These are phyloP conservation scores for Monosporascus sp. DNA, from an alignment of 2,329 filamentous ascomycete genomes.

Conservation along the genomic window DNA sequence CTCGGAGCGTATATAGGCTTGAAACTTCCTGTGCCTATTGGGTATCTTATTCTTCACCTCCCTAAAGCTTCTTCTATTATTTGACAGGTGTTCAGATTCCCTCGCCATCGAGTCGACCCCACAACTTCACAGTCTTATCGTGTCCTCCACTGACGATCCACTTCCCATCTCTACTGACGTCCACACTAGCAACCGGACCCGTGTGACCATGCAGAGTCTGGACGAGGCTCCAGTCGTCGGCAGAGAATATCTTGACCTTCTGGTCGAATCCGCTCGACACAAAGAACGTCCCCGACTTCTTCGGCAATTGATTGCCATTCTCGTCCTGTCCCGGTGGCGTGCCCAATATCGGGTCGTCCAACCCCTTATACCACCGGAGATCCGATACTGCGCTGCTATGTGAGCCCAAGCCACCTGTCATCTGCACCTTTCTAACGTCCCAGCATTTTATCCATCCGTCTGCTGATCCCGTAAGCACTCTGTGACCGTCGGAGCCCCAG, in stretches of 20 bases:
- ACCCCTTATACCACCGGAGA: slow-evolving; percentile 87
- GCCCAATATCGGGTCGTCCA: slow-evolving; percentile 66
- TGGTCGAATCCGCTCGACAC: slow-evolving; percentile 89
- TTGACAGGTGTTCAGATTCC: slow-evolving; percentile 31
- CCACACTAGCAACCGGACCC: slow-evolving; percentile 84
- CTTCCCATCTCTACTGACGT: slow-evolving; percentile 77
- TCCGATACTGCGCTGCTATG: slow-evolving; percentile 91
- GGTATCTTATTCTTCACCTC: neutral
- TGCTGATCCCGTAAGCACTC: slow-evolving; percentile 86
- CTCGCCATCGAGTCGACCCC: slow-evolving; percentile 78
- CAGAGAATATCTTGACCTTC: slow-evolving; percentile 92
- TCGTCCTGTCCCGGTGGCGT: slow-evolving; percentile 56
- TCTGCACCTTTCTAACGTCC: slow-evolving; percentile 87
- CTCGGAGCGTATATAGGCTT: no score
- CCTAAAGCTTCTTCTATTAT: neutral
- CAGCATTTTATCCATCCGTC: slow-evolving; percentile 98
- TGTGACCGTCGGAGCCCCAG: slow-evolving; percentile 86
- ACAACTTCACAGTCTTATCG: slow-evolving; percentile 92
- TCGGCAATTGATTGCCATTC: slow-evolving; percentile 64
- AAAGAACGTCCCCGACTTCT: slow-evolving; percentile 87
- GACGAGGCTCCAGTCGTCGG: slow-evolving; percentile 89
- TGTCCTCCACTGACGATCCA: slow-evolving; percentile 96
- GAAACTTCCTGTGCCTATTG: neutral
- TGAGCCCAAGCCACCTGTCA: slow-evolving; percentile 79
- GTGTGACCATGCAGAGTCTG: slow-evolving; percentile 88